Percentiles rank a stretch among this genome's conserved stretches.
These are phyloP conservation scores for Aureobasidium sp. DNA, from an alignment of 2,329 filamentous ascomycete genomes.

Conservation along the genomic window DNA sequence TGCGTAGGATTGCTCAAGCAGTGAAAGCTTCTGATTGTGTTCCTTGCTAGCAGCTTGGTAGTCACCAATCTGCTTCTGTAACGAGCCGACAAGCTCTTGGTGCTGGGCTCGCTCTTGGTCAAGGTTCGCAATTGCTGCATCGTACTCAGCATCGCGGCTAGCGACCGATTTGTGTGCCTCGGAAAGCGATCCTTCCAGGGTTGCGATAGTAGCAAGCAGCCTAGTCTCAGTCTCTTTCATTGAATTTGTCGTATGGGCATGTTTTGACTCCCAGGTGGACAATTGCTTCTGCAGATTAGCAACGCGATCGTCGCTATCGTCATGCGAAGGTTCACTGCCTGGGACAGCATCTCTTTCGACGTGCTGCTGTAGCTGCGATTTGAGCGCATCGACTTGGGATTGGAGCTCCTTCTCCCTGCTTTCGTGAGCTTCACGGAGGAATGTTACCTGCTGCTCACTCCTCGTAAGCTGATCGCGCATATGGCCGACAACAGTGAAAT, in stretches of 20 bases:
- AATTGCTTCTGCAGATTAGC: constrained; percentile 64
- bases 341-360: constrained; percentile 20
- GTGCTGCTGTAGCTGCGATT: constrained; percentile 43
- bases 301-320: constrained; percentile 51
- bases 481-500: constrained; percentile 82
- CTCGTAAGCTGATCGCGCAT: constrained; percentile 83
- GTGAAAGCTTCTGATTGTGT: constrained; percentile 62
- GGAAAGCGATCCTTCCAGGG: constrained; percentile 59
- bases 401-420: constrained; percentile 68
- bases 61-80: constrained; percentile 72
- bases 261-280: constrained; percentile 66
- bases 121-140: constrained; percentile 26
- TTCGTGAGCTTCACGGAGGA: constrained; percentile 66
- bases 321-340: constrained; percentile 17
- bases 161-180: constrained; percentile 18
- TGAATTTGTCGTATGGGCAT: constrained; percentile 61
- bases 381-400: constrained; percentile 63
- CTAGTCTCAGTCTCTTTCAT: constrained; percentile 67
- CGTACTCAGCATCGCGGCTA: constrained; percentile 25
- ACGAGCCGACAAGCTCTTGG: constrained; percentile 47
- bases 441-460: constrained; percentile 69
- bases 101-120: constrained; percentile 38
- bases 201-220: constrained; percentile 63
- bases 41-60: constrained; percentile 67
- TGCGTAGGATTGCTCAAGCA: constrained; percentile 66